These are phyloP conservation scores for Microdochium trichocladiopsis DNA, from an alignment of 2,329 filamentous ascomycete genomes.

Conservation along the genomic window DNA sequence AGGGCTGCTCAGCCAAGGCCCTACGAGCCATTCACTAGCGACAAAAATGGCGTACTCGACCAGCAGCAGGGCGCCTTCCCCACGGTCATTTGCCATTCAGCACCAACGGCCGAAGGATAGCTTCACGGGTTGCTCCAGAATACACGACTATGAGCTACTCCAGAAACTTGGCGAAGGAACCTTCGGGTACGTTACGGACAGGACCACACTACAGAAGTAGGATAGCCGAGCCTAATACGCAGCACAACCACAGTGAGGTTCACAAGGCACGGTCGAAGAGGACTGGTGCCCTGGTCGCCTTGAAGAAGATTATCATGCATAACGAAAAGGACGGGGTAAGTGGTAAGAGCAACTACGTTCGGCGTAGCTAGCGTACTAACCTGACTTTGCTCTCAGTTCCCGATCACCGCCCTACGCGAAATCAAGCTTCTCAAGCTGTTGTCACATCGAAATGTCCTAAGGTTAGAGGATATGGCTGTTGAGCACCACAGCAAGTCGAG, in stretches of 20 bases:
- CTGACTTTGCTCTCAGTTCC: conserved; percentile 52
- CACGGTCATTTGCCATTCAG: conserved; percentile 48
- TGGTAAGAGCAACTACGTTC: conserved; percentile 7
- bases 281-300: conserved; percentile 68
- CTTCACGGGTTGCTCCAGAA: conserved; percentile 80
- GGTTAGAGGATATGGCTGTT: conserved; percentile 92
- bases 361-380: conserved; percentile 8
- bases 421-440: conserved; percentile 96
- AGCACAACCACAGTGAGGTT: conserved; percentile 57
- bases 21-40: not conserved
- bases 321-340: conserved; percentile 93
- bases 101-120: conserved; percentile 48
- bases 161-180: conserved; percentile 90
- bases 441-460: conserved; percentile 83
- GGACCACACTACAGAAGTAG: not conserved
- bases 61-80: conserved; percentile 34
- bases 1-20: not conserved
- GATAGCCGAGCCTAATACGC: not conserved
- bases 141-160: conserved; percentile 71
- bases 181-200: conserved; percentile 60
- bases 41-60: conserved; percentile 5
- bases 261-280: conserved; percentile 78
- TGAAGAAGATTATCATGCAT: conserved; percentile 99
- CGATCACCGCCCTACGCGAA: conserved; percentile 95
- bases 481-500: conserved; percentile 49